Base-by-base conservation (phyloP, 768 basidiomycete genomes). In the Naganishia antarctica region DNA sequence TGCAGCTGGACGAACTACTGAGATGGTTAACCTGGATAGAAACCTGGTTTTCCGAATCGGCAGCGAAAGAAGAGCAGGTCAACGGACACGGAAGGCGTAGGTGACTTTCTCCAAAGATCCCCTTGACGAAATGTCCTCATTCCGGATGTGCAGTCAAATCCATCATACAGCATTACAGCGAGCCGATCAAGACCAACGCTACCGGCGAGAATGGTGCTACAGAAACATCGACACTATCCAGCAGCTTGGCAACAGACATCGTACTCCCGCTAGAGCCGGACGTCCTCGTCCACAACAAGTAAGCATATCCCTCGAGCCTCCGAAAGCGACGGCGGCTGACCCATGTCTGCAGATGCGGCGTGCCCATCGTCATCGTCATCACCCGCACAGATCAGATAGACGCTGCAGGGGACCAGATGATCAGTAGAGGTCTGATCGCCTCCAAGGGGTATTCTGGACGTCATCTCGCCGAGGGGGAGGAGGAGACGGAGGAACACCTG, bases 371-470 rank as follows among this genome's bases (percentile, higher is more conserved):
- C 44, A 87, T 99, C 21, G 86, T 86, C 3, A 93, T 92, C 76
- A 90, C 91, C 18, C 94, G 91, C 77, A 91, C 92, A 1, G 92
- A 97, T 76, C 75, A 91, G 66, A 93, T 97, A 65, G 91, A 97
- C 70, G 81, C 86, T 62, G 84, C 83, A 18, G 80, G 80, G 0
- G 90, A 90, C 41, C 80, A 87, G 0, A 83, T 88, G 0, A 89
- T 88, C 0, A 90, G 91, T 86, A 88, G 89, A 25, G 87, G 86
- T 15, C 89, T 91, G 87, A 87, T 91, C 3, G 91, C 90, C 77
- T 89, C 89, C 3, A 91, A 91, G 74, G 90, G 90, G 15, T 47
- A 64, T 46, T 47, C 53, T 1, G 87, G 85, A 11, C 88, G 90
- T 71, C 91, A 89, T 25, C 31, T 25, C 29, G n/a, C 32, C 21